A percentile compares a stretch with the other conserved stretches of the same genome.
Conservation (phyloP, 306 rosid species). For the Glycine soja region DNA sequence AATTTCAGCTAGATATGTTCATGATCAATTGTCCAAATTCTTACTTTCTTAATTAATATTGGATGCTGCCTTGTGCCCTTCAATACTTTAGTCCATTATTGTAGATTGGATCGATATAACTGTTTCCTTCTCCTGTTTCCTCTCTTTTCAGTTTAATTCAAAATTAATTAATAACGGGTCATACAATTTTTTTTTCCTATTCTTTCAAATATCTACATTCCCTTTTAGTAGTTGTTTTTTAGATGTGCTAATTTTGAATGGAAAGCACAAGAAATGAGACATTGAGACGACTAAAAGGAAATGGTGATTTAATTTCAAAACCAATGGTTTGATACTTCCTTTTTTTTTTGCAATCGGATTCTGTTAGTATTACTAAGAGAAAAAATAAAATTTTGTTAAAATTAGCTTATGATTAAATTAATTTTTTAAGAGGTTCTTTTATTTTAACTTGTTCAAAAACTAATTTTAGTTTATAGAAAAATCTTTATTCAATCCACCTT, state of each 20-base stretch:
- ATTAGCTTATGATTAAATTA: too few species aligned
- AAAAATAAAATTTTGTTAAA: too few species aligned
- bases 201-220: too few species aligned
- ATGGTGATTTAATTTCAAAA: neutral
- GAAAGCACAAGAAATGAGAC: conserved; percentile 2
- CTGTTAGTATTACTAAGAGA: too few species aligned
- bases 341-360: neutral
- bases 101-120: too few species aligned
- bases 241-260: neutral
- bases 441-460: too few species aligned
- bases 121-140: neutral
- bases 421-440: too few species aligned
- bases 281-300: neutral
- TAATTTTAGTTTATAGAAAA: too few species aligned
- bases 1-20: conserved; percentile 30
- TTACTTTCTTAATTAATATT: conserved; percentile 7
- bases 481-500: too few species aligned
- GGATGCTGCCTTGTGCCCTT: neutral
- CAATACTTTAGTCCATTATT: conserved; percentile 12
- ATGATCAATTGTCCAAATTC: conserved; percentile 39
- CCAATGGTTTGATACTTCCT: neutral
- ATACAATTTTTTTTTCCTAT: too few species aligned
- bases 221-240: neutral
- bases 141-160: neutral
- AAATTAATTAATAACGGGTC: neutral